These are phyloP conservation scores for Termitomyces sp. DNA, from an alignment of 768 basidiomycete genomes.

Conservation along the genomic window DNA sequence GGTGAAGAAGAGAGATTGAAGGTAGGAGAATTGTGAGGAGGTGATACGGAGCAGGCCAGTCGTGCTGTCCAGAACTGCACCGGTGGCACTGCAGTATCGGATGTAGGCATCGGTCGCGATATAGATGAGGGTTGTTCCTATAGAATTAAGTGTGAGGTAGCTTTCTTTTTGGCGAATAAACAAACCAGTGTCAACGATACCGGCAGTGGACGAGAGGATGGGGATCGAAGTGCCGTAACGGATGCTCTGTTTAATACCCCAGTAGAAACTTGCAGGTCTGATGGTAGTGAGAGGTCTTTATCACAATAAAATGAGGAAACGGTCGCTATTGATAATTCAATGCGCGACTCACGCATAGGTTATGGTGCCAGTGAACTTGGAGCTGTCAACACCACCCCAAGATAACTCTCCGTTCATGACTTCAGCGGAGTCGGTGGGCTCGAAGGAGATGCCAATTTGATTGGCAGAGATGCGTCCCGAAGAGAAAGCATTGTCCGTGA, in stretches of 20 bases:
- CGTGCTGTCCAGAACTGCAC: slow-evolving; percentile 30
- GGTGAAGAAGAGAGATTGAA: slow-evolving; percentile 54
- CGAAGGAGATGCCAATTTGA: slow-evolving; percentile 45
- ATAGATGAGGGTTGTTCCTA: slow-evolving; percentile 46
- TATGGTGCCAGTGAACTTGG: slow-evolving; percentile 37
- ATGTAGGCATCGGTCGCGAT: slow-evolving; percentile 40
- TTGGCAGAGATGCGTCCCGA: slow-evolving; percentile 32
- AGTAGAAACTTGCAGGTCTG: slow-evolving; percentile 40
- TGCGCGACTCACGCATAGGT: slow-evolving; percentile 30
- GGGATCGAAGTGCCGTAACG: slow-evolving; percentile 39
- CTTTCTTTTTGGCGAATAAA: not conserved
- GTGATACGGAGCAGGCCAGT: slow-evolving; percentile 52
- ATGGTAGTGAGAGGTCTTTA: slow-evolving; percentile 41
- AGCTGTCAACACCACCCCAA: slow-evolving; percentile 44
- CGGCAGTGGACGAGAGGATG: slow-evolving; percentile 42
- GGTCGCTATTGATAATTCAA: not conserved
- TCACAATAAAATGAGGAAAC: not conserved
- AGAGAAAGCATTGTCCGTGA: slow-evolving; percentile 47
- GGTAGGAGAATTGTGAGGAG: slow-evolving; percentile 37
- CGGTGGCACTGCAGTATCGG: slow-evolving; percentile 38
- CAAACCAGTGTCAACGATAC: slow-evolving; percentile 57
- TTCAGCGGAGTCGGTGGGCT: slow-evolving; percentile 32
- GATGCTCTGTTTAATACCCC: slow-evolving; percentile 57
- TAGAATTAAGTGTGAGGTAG: not conserved
- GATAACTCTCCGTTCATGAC: slow-evolving; percentile 45